Conservation (phyloP, 768 basidiomycete species). For the Amanita rimosa region DNA sequence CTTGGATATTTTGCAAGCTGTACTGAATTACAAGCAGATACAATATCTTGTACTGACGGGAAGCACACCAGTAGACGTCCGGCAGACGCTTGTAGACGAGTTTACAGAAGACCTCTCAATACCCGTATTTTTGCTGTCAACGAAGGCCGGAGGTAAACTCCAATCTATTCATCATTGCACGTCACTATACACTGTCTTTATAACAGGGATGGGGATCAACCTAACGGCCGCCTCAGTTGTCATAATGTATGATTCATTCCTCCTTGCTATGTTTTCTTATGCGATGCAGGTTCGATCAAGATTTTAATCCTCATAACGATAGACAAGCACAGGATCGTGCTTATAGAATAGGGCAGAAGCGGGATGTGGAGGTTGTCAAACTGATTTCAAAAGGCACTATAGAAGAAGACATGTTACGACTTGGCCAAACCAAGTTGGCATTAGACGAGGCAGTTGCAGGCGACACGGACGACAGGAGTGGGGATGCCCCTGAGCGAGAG, state of each 20-base stretch:
- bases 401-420: conserved; percentile 90
- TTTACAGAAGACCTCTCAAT: conserved; percentile 86
- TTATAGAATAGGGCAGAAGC: conserved; percentile 93
- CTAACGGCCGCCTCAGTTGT: conserved; percentile 93
- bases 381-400: conserved; percentile 87
- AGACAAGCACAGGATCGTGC: conserved; percentile 96
- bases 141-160: conserved; percentile 66
- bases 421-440: conserved; percentile 85
- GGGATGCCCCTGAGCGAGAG: conserved; percentile 60
- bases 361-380: conserved; percentile 90
- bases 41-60: conserved; percentile 84
- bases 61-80: conserved; percentile 85
- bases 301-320: conserved; percentile 98
- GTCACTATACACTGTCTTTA: conserved; percentile 2
- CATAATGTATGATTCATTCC: conserved; percentile 57
- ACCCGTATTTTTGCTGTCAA: conserved; percentile 81
- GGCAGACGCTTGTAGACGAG: conserved; percentile 91
- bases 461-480: conserved; percentile 43
- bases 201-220: conserved; percentile 83
- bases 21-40: conserved; percentile 61
- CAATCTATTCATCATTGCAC: neutral
- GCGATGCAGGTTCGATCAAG: conserved; percentile 76
- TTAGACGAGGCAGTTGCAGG: conserved; percentile 94
- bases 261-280: conserved; percentile 1
- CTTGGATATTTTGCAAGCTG: conserved; percentile 81